Conservation (phyloP, 78 protist genomes). For the Tieghemostelium lacteum region DNA sequence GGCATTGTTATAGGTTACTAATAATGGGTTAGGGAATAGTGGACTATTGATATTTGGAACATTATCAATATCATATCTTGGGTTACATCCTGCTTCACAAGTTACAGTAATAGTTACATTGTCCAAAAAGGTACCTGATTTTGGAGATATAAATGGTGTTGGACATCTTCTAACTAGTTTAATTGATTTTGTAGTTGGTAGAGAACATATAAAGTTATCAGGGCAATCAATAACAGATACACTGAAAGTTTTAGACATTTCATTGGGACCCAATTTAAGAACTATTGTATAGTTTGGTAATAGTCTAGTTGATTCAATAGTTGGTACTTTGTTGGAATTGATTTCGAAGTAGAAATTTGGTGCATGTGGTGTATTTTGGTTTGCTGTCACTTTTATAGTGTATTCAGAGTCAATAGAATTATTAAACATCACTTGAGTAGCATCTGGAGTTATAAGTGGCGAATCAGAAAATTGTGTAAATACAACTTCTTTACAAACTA, state of each 20-base stretch:
- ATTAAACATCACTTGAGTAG: no score
- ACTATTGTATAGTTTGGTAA: no score
- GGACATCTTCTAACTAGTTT: neutral
- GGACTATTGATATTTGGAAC: neutral
- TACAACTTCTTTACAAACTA: no score
- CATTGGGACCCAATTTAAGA: neutral
- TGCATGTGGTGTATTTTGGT: no score
- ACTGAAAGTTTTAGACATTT: neutral
- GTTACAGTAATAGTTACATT: constrained; percentile 6
- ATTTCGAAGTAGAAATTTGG: no score
- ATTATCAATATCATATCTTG: neutral
- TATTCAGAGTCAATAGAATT: no score
- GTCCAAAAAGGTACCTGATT: neutral
- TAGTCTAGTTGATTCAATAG: no score
- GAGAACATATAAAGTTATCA: constrained; percentile 10
- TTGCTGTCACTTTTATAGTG: no score
- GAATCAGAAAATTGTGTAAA: no score
- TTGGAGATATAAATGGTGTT: constrained; percentile 2
- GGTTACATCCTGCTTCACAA: constrained; percentile 5
- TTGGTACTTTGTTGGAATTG: no score
- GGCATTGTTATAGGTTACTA: neutral
- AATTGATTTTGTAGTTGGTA: neutral
- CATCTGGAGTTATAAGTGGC: no score
- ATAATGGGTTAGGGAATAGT: neutral
- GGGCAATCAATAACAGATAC: constrained; percentile 20